A percentile compares a stretch with the other conserved stretches of the same genome.
Conservation (phyloP, 1,284 basidiomycete species). For the Pholiota adiposa region DNA sequence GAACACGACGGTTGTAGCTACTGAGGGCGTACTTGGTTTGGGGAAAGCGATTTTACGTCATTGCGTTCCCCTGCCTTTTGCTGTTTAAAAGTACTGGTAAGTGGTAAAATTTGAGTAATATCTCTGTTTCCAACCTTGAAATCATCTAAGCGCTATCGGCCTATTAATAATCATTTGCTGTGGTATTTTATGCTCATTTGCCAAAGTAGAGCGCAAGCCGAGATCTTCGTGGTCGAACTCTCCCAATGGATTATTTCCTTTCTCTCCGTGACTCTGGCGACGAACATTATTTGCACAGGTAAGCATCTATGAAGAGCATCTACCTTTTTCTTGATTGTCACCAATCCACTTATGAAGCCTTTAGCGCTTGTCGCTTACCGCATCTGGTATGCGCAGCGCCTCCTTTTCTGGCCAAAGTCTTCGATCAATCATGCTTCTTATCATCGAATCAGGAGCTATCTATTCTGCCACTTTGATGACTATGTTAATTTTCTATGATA, state of each 20-base stretch:
- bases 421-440: slow-evolving; percentile 4
- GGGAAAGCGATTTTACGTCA: slow-evolving; percentile 1
- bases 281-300: slow-evolving; percentile 10
- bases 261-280: slow-evolving; percentile 6
- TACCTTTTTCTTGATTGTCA: background rate
- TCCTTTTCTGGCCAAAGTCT: slow-evolving; percentile 1
- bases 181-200: slow-evolving; percentile 1
- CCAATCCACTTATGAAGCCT: background rate
- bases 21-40: slow-evolving; percentile 4
- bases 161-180: background rate
- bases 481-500: slow-evolving; percentile 3
- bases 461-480: slow-evolving; percentile 6
- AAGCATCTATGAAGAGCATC: background rate
- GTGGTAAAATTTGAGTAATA: background rate
- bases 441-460: slow-evolving; percentile 11
- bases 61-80: background rate
- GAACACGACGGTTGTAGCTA: too few relatives aligned
- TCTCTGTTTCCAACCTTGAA: too few relatives aligned
- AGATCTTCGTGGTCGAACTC: slow-evolving; percentile 7
- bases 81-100: background rate
- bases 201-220: background rate
- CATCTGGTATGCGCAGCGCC: slow-evolving; percentile 1
- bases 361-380: slow-evolving; percentile 5
- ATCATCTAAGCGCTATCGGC: background rate
- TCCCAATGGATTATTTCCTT: slow-evolving; percentile 9